Base-by-base conservation (phyloP, 495 filamentous ascomycete species). In the Podospora sp. region DNA sequence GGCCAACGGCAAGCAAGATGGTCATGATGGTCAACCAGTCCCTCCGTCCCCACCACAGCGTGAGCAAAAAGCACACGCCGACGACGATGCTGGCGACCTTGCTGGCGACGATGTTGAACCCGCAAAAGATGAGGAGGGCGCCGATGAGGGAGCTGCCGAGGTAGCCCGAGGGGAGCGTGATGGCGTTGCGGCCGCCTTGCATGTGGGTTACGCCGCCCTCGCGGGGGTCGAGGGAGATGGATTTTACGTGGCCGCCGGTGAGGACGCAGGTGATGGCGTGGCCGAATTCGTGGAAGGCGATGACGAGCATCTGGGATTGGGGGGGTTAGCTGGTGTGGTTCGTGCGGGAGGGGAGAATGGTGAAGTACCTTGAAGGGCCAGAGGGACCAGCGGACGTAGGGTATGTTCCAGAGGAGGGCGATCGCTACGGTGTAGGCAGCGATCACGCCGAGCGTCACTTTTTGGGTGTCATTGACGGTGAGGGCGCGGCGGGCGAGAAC, bases 241-340 rank as follows among this genome's bases (percentile, higher is more conserved):
- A 89, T 64, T 91, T 85, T 49, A 93, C 90, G 55, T 79, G 80
- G 6, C 90, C 91, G 52, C 91, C 90, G 0, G 91, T 93, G 56
- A 88, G 86, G 68, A 86, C 84, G 50, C 90, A 88, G 6, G 88
- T 87, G 68, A 90, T 87, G 53, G 91, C 91, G 79, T 93, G 91
- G 33, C 88, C 85, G 76, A 92, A 93, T 75, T 93, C 91, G 81
- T 93, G 90, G 78, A 92, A 93, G 33, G 91, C 90, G 60, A 93
- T 93, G 12, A 92, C 90, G 36, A 93, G 85, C 91, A 93, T 93
- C 88, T 51, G 59, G 8, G 11, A 16, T 27, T 2, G 21, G 25
- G 52, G 25, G 52, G 3, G 49, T 14, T 89, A 66, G 52, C 33
- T 68, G 22, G 50, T 36, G 52, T 33, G 16, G 27, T 22, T 29